phyloP scores from a whole-genome alignment of 2,329 filamentous ascomycete species.

The Phialocephala sp. region DNA sequence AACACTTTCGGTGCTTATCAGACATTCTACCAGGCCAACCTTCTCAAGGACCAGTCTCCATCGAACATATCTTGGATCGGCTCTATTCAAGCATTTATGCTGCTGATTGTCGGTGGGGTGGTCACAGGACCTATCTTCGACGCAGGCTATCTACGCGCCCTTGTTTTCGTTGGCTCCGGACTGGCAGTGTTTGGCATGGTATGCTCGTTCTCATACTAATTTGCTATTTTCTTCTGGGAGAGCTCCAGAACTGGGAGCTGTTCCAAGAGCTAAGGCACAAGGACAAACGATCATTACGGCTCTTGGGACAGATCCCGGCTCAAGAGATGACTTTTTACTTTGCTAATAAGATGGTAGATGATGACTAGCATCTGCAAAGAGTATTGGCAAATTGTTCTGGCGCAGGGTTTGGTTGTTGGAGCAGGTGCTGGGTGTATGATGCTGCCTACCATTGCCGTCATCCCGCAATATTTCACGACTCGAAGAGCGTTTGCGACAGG shows the following conservation, averaged over 20 bases:
- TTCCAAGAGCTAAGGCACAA: too few relatives aligned
- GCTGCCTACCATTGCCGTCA: conserved; percentile 65
- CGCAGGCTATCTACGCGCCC: conserved; percentile 30
- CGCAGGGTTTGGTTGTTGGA: conserved; percentile 58
- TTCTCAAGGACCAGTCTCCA: conserved; percentile 44
- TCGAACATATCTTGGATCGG: conserved; percentile 55
- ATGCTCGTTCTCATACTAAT: too few relatives aligned
- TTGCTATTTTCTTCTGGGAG: too few relatives aligned
- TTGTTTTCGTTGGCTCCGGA: conserved; percentile 35
- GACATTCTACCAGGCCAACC: conserved; percentile 48
- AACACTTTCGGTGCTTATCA: conserved; percentile 48
- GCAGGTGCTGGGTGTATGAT: conserved; percentile 58
- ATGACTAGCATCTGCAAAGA: conserved; percentile 45
- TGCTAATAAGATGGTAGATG: too few relatives aligned
- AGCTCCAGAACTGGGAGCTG: too few relatives aligned
- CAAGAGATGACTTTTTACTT: too few relatives aligned
- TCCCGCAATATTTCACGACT: conserved; percentile 56
- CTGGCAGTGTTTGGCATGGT: conserved; percentile 52
- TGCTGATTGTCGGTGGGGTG: conserved; percentile 45
- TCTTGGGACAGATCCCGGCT: too few relatives aligned
- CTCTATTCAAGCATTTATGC: conserved; percentile 52
- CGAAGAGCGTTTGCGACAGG: conserved; percentile 44
- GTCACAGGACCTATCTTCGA: conserved; percentile 36
- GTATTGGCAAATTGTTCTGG: conserved; percentile 60
- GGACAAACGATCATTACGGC: too few relatives aligned